A percentile compares a stretch with the other conserved stretches of the same genome.
Evolutionary conservation across 768 basidiomycete genomes (phyloP).

Genomic region (Suillus luteus): DNA sequence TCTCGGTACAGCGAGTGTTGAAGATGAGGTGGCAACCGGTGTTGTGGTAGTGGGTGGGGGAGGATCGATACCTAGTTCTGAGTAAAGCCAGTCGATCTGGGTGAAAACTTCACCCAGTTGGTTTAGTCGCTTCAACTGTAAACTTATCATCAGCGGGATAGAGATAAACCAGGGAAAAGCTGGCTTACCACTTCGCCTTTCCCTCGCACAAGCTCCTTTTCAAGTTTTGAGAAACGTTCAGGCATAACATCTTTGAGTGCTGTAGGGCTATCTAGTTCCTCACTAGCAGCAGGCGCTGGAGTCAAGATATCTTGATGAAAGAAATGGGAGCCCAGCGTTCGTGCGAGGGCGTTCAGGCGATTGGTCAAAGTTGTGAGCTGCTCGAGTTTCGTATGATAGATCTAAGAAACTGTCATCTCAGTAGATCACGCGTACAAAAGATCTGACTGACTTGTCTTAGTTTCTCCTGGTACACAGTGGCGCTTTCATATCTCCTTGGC

Average conservation of each 20-base stretch:
- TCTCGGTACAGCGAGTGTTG: constrained; percentile 39
- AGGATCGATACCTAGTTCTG: constrained; percentile 75
- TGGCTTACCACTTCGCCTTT: constrained; percentile 81
- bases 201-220: constrained; percentile 82
- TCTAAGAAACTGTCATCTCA: constrained; percentile 33
- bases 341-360: constrained; percentile 59
- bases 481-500: constrained; percentile 69
- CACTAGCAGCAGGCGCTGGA: constrained; percentile 44
- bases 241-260: constrained; percentile 73
- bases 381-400: constrained; percentile 78
- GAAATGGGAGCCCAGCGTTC: constrained; percentile 61
- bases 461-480: constrained; percentile 74
- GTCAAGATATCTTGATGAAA: constrained; percentile 58
- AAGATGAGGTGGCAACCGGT: constrained; percentile 36
- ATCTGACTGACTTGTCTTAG: constrained; percentile 63
- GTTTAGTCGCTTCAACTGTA: constrained; percentile 65
- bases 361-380: constrained; percentile 71
- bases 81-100: constrained; percentile 81
- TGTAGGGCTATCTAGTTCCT: constrained; percentile 37
- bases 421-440: constrained; percentile 7
- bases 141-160: constrained; percentile 10
- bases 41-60: constrained; percentile 53
- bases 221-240: constrained; percentile 76
- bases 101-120: constrained; percentile 64
- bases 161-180: background rate